Percentiles rank a stretch among this genome's conserved stretches.
Evolutionary conservation across 1,284 basidiomycete genomes (phyloP).

Genomic region (Pholiota adiposa): DNA sequence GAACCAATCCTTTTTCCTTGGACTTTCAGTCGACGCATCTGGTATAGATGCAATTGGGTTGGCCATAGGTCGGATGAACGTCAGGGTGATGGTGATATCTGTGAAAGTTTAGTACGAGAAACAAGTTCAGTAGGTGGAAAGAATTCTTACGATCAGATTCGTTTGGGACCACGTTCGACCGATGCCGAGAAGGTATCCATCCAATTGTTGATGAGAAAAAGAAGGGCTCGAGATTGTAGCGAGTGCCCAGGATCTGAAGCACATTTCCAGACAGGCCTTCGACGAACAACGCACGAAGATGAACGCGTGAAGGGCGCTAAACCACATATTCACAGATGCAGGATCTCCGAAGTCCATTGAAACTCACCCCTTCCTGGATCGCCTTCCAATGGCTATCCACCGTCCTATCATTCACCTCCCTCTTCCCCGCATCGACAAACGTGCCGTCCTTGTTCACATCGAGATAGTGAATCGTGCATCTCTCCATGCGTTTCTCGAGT

Average conservation of each 20-base stretch:
- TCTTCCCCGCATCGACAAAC: slow-evolving; percentile 32
- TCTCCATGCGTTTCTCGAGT: slow-evolving; percentile 25
- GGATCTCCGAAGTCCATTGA: not conserved
- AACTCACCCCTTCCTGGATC: slow-evolving; percentile 25
- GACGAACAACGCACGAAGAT: slow-evolving; percentile 53
- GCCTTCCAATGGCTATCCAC: slow-evolving; percentile 42
- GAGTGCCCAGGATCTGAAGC: slow-evolving; percentile 56
- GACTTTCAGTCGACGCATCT: not conserved
- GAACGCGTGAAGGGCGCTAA: slow-evolving; percentile 40
- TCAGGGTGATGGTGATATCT: slow-evolving; percentile 59
- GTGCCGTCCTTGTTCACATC: slow-evolving; percentile 43
- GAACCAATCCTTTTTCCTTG: slow-evolving; percentile 18
- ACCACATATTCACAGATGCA: slow-evolving; percentile 1
- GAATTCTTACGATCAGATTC: slow-evolving; percentile 50
- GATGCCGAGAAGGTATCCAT: slow-evolving; percentile 60
- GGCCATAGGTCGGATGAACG: slow-evolving; percentile 45
- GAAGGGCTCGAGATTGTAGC: slow-evolving; percentile 57
- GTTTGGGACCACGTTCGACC: slow-evolving; percentile 39
- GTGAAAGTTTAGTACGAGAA: not conserved
- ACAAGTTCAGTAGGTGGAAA: not conserved
- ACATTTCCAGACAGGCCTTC: slow-evolving; percentile 51
- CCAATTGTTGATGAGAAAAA: slow-evolving; percentile 61
- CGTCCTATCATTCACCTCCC: slow-evolving; percentile 25
- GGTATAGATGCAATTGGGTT: slow-evolving; percentile 28
- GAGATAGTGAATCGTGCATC: slow-evolving; percentile 43